Base-by-base conservation (phyloP, 2,329 filamentous ascomycete species). In the Ilyonectria destructans region DNA sequence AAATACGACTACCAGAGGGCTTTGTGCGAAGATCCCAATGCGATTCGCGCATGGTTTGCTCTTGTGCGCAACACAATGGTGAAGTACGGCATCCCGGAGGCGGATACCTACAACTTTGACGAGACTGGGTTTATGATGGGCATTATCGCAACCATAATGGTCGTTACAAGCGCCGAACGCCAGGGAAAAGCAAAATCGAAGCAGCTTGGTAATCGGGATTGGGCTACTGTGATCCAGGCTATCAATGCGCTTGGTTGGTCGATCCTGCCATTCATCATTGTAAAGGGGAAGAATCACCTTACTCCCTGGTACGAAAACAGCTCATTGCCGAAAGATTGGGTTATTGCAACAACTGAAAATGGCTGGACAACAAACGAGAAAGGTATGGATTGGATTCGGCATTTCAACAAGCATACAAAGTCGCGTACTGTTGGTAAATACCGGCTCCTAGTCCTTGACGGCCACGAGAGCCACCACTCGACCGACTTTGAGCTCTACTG, bases 141-240 rank as follows among this genome's bases (percentile, higher is more conserved):
- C 23, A 15, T 65, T 46, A 57, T 66, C 13, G 21, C 45, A 13
- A 23, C 13, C 21, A 35, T 33, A 1, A 67, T 67, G 45, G 54
- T 55, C 9, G 45, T 67, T 10, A 62, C 33, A 26, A 23, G 26
- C 23, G 13, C 46, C 9, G 43, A 26, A 23, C 21, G 21, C 21
- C 97, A 79, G 92, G 92, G 72, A 85, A 67, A 57, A 13, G 5
- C 54, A n/a, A 49, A 59, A 54, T 45, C 29, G 46, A 54, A 13
- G 13, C 58, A 71, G 60, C 66, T 56, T 60, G 46, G 66, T 15
- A 67, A 67, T 37, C 55, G 55, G 21, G 59, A 69, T 69, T 71
- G 45, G 69, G 58, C 43, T 58, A 69, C 52, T 54, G 55, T 62
- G 6, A 67, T 69, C 43, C 26, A 71, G 52, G 51, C 12, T 7